A percentile compares a stretch with the other conserved stretches of the same genome.
phyloP scores from a whole-genome alignment of 2,329 filamentous ascomycete species.

The Verticillium isaacii region DNA sequence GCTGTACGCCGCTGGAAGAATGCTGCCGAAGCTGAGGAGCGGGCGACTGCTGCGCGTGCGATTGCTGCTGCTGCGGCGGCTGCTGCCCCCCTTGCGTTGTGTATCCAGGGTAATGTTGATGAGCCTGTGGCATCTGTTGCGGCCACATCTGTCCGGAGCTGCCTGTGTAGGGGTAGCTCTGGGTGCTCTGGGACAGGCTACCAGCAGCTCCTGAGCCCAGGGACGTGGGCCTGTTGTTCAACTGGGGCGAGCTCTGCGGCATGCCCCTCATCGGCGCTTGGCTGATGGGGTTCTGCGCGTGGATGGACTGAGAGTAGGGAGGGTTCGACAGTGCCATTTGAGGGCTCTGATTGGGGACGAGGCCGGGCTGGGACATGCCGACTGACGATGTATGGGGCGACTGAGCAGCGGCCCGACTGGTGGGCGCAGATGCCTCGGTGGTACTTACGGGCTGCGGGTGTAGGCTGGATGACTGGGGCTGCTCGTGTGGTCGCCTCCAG shows the following conservation, averaged over 20 bases:
- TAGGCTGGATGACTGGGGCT: conserved; percentile 48
- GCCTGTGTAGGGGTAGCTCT: conserved; percentile 57
- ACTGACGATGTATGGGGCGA: conserved; percentile 54
- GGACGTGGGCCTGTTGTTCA: conserved; percentile 62
- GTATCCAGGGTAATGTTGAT: conserved; percentile 31
- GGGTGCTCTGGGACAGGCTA: conserved; percentile 45
- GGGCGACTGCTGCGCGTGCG: conserved; percentile 48
- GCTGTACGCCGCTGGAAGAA: conserved; percentile 49
- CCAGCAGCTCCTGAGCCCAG: conserved; percentile 38
- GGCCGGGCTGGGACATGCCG: conserved; percentile 50
- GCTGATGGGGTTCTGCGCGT: conserved; percentile 65
- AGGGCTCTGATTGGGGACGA: conserved; percentile 57
- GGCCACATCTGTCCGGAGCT: conserved; percentile 60
- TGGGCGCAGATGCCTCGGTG: conserved; percentile 38
- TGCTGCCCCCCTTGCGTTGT: conserved; percentile 18
- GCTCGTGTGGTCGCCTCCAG: conserved; percentile 81
- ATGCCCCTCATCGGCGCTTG: conserved; percentile 70
- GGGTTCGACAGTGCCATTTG: conserved; percentile 58
- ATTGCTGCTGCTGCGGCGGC: conserved; percentile 19
- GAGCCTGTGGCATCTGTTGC: conserved; percentile 54
- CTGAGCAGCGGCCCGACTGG: conserved; percentile 46
- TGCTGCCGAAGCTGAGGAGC: conserved; percentile 55
- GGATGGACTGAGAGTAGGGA: conserved; percentile 66
- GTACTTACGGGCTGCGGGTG: conserved; percentile 39
- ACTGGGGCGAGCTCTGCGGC: conserved; percentile 56